These are phyloP conservation scores for Nectriaceae sp. DNA, from an alignment of 2,329 filamentous ascomycete species.

Conservation along the genomic window DNA sequence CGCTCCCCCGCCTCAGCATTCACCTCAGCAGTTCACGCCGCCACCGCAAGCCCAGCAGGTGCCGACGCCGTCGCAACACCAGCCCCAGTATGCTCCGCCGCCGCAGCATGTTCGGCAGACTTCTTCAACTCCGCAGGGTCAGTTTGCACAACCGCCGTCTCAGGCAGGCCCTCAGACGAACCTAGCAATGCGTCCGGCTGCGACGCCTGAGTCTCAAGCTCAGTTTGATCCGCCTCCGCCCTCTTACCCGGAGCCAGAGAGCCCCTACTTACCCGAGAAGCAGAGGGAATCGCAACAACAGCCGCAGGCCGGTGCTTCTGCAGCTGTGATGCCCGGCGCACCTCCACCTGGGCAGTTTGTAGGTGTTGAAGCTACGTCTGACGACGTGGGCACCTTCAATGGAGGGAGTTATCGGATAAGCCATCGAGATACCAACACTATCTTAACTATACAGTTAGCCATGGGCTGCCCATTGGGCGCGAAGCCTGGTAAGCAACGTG, in stretches of 20 bases:
- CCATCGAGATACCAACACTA: constrained; percentile 87
- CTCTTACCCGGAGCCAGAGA: constrained; percentile 19
- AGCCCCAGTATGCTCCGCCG: constrained; percentile 31
- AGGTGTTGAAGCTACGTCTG: constrained; percentile 51
- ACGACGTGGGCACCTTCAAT: constrained; percentile 96
- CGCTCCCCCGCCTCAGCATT: constrained; percentile 20
- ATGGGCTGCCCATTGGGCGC: constrained; percentile 81
- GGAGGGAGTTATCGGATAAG: constrained; percentile 92
- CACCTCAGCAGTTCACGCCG: constrained; percentile 12
- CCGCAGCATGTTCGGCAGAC: constrained; percentile 19
- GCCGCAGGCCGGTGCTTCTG: constrained; percentile 20
- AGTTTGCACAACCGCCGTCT: constrained; percentile 19
- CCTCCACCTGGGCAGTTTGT: constrained; percentile 45
- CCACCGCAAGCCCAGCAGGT: constrained; percentile 28
- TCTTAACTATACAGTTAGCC: constrained; percentile 86
- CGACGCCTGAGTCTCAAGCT: constrained; percentile 26
- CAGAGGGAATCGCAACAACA: constrained; percentile 25
- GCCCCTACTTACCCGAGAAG: constrained; percentile 33
- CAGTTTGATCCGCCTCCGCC: constrained; percentile 31
- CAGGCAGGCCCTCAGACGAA: constrained; percentile 12
- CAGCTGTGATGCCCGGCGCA: constrained; percentile 39
- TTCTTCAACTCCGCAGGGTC: constrained; percentile 20
- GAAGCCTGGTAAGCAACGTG: constrained; percentile 65
- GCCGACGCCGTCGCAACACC: too few species aligned
- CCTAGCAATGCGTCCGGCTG: constrained; percentile 26